These are phyloP conservation scores for Marsdenia floribunda DNA, from an alignment of 257 asterid genomes.

Conservation along the genomic window DNA sequence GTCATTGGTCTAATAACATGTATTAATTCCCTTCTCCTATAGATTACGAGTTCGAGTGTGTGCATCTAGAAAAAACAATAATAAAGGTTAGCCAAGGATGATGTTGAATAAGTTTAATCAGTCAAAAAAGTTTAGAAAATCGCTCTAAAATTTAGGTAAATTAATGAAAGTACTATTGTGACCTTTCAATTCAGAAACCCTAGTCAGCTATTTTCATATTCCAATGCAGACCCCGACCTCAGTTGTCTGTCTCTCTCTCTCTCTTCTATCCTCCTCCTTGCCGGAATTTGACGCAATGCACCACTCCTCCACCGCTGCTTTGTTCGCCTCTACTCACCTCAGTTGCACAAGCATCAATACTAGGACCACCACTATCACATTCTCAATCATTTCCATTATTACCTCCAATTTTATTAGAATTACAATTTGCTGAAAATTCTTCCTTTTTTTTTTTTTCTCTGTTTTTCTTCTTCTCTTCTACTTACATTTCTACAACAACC, in stretches of 20 bases:
- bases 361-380: slow-evolving; percentile 5
- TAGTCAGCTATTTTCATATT: neutral
- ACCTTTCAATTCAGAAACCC: slow-evolving; percentile 5
- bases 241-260: neutral
- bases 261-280: neutral
- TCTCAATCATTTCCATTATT: slow-evolving; percentile 5
- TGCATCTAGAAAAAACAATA: too few relatives aligned
- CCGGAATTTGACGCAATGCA: slow-evolving; percentile 16
- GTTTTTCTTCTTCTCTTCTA: neutral
- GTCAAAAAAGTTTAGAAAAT: too few relatives aligned
- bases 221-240: neutral
- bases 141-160: too few relatives aligned
- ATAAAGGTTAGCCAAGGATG: too few relatives aligned
- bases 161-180: too few relatives aligned
- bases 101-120: too few relatives aligned
- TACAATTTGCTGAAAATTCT: slow-evolving; percentile 7
- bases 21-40: too few relatives aligned
- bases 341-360: neutral
- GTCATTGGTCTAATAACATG: too few relatives aligned
- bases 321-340: neutral
- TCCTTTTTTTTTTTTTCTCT: neutral
- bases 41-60: too few relatives aligned
- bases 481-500: neutral
- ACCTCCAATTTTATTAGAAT: neutral
- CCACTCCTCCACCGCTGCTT: slow-evolving; percentile 1